A percentile compares a stretch with the other conserved stretches of the same genome.
These are phyloP conservation scores for Immersiporthe knoxdaviesiana DNA, from an alignment of 2,329 filamentous ascomycete species.

Conservation along the genomic window DNA sequence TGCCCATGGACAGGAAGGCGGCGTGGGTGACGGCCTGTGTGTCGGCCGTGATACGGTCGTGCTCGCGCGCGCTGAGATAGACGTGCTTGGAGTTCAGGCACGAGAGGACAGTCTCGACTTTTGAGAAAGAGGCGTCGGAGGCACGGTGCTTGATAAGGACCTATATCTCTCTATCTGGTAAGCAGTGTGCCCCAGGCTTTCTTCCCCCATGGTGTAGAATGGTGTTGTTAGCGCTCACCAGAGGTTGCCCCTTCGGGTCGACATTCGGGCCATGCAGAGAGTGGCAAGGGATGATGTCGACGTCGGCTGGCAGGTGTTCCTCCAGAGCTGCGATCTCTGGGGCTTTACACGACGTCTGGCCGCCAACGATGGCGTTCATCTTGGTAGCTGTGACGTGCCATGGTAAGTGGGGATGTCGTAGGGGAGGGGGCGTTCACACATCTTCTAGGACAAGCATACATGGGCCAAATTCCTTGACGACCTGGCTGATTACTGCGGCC, in stretches of 20 bases:
- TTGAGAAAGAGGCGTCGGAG: conserved; percentile 71
- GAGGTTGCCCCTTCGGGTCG: conserved; percentile 83
- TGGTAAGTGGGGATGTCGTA: conserved; percentile 28
- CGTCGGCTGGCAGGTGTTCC: conserved; percentile 80
- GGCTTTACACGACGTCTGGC: conserved; percentile 97
- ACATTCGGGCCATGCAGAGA: conserved; percentile 93
- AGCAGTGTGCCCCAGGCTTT: not conserved
- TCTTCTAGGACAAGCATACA: conserved; percentile 60
- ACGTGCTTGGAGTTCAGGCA: conserved; percentile 88
- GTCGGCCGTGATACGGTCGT: conserved; percentile 97
- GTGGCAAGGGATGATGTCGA: conserved; percentile 94
- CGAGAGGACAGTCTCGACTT: conserved; percentile 79
- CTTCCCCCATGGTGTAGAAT: not conserved
- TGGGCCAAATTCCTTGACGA: conserved; percentile 87
- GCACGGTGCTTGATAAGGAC: conserved; percentile 91
- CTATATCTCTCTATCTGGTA: conserved; percentile 40
- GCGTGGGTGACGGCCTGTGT: conserved; percentile 98
- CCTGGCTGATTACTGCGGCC: conserved; percentile 83
- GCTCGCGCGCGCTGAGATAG: conserved; percentile 81
- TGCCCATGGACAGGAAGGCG: conserved; percentile 96
- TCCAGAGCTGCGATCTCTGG: conserved; percentile 96
- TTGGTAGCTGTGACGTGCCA: conserved; percentile 73
- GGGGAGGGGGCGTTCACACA: not conserved
- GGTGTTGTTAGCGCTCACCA: conserved; percentile 59
- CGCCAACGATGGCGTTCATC: conserved; percentile 90